These are phyloP conservation scores for Rhizopogon salebrosus DNA, from an alignment of 768 basidiomycete genomes.

Conservation along the genomic window DNA sequence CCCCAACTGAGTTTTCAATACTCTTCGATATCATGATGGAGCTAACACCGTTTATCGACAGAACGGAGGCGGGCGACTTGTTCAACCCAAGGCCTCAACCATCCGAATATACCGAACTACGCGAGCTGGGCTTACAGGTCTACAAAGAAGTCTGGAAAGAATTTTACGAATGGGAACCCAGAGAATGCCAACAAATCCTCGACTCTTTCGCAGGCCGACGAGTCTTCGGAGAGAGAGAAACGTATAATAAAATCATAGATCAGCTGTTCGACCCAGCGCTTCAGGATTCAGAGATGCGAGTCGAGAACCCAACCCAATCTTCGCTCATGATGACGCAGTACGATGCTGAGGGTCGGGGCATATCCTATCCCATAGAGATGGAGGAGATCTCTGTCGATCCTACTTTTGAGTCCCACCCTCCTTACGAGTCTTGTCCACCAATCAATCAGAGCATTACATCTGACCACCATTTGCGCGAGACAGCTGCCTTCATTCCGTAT, in stretches of 20 bases:
- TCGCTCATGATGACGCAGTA: constrained; percentile 8
- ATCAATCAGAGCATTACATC: constrained; percentile 26
- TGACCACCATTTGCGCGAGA: not conserved
- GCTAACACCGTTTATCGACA: constrained; percentile 13
- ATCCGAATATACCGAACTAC: constrained; percentile 10
- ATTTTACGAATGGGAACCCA: constrained; percentile 43
- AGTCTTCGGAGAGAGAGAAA: not conserved
- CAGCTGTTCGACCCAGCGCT: not conserved
- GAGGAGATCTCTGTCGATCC: constrained; percentile 13
- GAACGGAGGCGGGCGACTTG: constrained; percentile 12
- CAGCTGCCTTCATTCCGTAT: constrained; percentile 36
- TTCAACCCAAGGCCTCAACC: not conserved
- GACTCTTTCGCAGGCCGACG: constrained; percentile 6
- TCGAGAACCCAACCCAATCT: not conserved
- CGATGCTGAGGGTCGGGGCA: not conserved
- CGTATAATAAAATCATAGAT: not conserved
- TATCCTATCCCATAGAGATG: constrained; percentile 4
- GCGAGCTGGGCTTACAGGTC: constrained; percentile 20
- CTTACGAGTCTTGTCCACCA: constrained; percentile 47
- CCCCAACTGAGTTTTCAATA: no score
- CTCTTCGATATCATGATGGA: constrained; percentile 15
- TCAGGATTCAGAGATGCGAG: not conserved
- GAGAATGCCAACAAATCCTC: constrained; percentile 23
- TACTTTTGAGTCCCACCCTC: constrained; percentile 17
- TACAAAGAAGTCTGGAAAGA: constrained; percentile 38